These are phyloP conservation scores for Lolium rigidum DNA, from an alignment of 176 grass and related monocot species.

Conservation along the genomic window DNA sequence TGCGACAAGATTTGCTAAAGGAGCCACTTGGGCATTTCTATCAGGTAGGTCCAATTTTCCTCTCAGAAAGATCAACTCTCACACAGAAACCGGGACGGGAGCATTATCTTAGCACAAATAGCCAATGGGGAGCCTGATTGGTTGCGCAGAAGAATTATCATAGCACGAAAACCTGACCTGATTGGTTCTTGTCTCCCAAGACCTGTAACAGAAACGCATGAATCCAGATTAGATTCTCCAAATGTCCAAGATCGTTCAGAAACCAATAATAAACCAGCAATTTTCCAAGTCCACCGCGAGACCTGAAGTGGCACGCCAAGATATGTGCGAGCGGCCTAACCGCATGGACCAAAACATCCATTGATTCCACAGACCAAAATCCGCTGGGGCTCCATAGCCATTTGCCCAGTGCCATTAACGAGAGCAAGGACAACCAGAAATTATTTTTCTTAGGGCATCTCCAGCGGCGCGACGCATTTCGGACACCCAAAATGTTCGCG, in stretches of 20 bases:
- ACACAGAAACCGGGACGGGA: not conserved
- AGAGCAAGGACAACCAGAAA: constrained; percentile 20
- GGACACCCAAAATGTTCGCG: too few relatives aligned
- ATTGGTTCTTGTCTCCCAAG: not conserved
- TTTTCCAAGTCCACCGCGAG: not conserved
- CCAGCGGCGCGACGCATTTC: too few relatives aligned
- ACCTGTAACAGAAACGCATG: not conserved
- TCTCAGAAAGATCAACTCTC: not conserved
- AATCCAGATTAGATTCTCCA: not conserved
- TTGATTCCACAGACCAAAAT: not conserved
- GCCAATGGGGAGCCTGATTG: not conserved
- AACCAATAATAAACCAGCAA: constrained; percentile 19
- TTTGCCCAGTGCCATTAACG: constrained; percentile 17
- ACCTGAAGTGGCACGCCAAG: not conserved
- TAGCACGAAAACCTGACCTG: not conserved
- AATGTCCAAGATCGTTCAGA: constrained; percentile 42
- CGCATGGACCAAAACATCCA: not conserved
- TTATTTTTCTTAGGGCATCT: too few relatives aligned
- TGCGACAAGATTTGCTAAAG: not conserved
- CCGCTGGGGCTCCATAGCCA: not conserved
- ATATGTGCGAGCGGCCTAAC: constrained; percentile 39
- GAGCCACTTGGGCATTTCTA: not conserved
- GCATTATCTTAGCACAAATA: constrained; percentile 8
- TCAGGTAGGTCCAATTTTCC: not conserved
- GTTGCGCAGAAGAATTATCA: not conserved